Base-by-base conservation (phyloP, 495 filamentous ascomycete species). In the Aspergillus kassunensis region DNA sequence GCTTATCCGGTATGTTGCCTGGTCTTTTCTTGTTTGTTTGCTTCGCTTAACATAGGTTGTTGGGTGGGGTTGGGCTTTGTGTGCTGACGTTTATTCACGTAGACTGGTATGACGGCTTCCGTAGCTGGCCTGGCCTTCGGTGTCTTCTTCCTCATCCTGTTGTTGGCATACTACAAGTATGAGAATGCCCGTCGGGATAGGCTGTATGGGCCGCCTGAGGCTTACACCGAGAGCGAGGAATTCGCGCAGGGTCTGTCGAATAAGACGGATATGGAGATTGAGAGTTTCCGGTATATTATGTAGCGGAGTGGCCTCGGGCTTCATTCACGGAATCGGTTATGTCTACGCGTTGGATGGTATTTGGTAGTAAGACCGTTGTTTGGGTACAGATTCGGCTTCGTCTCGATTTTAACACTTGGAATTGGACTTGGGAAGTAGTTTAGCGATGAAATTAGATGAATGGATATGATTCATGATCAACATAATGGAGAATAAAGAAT, bases 261-360 rank as follows among this genome's bases (percentile, higher is more conserved):
- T 34, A 63, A 60, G 62, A 70, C 67, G 6, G 68, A 71, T 43
- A 39, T 60, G n/a, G 62, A 71, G 56, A 65, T 69, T 44, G 56
- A 64, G 29, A 65, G 62, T 48, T 71, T 69, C 48, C 56, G 66
- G 2, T 67, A 71, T 60, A 33, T 68, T 21, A 35, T 70, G 30
- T 64, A 60, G 39, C n/a, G n/a, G n/a, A n/a, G n/a, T n/a, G n/a
- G n/a, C n/a, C n/a, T n/a, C n/a, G n/a, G n/a, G n/a, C n/a, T n/a
- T n/a, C n/a, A n/a, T n/a, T n/a, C n/a, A n/a, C n/a, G n/a, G 24
- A 27, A 27, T 16, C 3, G 15, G 19, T 44, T 16, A n/a, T n/a
- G n/a, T n/a, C n/a, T n/a, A n/a, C n/a, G n/a, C n/a, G n/a, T n/a
- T n/a, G n/a, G n/a, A n/a, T n/a, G n/a, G n/a, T n/a, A n/a, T n/a